Conservation (phyloP, 2,329 filamentous ascomycete genomes). For the Colletotrichum liriopes region DNA sequence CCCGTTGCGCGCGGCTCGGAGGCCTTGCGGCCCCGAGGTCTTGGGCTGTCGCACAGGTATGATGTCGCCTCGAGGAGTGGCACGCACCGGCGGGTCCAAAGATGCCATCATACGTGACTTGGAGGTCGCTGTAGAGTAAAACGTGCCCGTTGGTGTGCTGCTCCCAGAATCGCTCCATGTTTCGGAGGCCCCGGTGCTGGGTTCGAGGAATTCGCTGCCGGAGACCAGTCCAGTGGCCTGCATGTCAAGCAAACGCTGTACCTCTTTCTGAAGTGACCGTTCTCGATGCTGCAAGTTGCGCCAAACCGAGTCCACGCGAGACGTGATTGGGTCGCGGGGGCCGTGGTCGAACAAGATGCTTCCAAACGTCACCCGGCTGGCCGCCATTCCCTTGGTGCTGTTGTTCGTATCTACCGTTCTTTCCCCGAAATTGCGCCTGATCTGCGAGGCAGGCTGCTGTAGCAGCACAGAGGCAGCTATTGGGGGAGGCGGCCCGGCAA, state of each 20-base stretch:
- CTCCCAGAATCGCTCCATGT: slow-evolving; percentile 58
- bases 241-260: slow-evolving; percentile 65
- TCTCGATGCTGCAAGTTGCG: slow-evolving; percentile 63
- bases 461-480: slow-evolving; percentile 62
- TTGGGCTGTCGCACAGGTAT: slow-evolving; percentile 74
- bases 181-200: slow-evolving; percentile 47
- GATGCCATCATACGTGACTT: slow-evolving; percentile 58
- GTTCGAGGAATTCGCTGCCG: slow-evolving; percentile 48
- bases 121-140: slow-evolving; percentile 57
- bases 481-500: slow-evolving; percentile 66
- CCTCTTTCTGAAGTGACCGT: slow-evolving; percentile 61
- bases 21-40: slow-evolving; percentile 64
- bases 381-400: slow-evolving; percentile 4
- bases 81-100: slow-evolving; percentile 58
- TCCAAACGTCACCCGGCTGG: slow-evolving; percentile 46
- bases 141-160: slow-evolving; percentile 58
- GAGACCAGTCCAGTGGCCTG: slow-evolving; percentile 63
- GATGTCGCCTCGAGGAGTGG: slow-evolving; percentile 63
- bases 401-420: neutral
- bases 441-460: slow-evolving; percentile 41
- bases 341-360: slow-evolving; percentile 59
- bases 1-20: slow-evolving; percentile 75
- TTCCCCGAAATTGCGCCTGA: slow-evolving; percentile 3
- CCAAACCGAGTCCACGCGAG: slow-evolving; percentile 63
- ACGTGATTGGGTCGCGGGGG: slow-evolving; percentile 43